These are phyloP conservation scores for Pittosporum tobira DNA, from an alignment of 129 eudicot genomes.

Conservation along the genomic window DNA sequence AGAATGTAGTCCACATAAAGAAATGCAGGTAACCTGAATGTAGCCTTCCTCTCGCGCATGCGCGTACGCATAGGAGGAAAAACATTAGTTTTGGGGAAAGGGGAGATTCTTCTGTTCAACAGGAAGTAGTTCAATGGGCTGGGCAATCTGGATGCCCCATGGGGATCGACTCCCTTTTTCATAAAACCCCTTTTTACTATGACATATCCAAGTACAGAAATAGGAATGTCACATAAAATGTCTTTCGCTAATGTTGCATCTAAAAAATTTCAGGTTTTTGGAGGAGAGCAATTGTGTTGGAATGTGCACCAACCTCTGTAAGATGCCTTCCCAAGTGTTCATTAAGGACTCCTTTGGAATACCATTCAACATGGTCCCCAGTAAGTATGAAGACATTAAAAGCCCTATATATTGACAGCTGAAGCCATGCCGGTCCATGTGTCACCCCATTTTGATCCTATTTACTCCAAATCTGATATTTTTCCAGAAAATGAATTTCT, in stretches of 20 bases:
- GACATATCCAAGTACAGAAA: no score
- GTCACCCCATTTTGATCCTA: no score
- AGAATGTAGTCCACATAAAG: constrained; percentile 58
- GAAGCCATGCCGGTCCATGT: not conserved
- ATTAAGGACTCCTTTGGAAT: constrained; percentile 68
- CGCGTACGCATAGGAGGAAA: no score
- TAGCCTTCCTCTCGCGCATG: no score
- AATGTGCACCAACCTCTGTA: constrained; percentile 94
- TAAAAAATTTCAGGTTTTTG: constrained; percentile 57
- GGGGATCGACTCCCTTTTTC: constrained; percentile 1
- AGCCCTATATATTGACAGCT: not conserved
- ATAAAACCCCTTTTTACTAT: not conserved
- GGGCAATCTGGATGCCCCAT: constrained; percentile 7
- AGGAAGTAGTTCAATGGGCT: not conserved
- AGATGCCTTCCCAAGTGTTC: constrained; percentile 85
- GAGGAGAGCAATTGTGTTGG: constrained; percentile 81
- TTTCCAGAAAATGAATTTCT: not conserved
- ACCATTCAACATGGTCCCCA: constrained; percentile 88
- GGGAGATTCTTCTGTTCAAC: not conserved
- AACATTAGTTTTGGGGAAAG: no score
- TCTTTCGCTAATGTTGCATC: constrained; percentile 13
- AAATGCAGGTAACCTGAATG: constrained; percentile 93
- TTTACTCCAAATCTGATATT: not conserved
- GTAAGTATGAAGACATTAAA: constrained; percentile 34
- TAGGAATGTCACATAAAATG: no score